Evolutionary conservation across 73 alveolate species (phyloP), one percentile per base, ranked within the genome.

Genomic region (Paramecium pentaurelia): DNA sequence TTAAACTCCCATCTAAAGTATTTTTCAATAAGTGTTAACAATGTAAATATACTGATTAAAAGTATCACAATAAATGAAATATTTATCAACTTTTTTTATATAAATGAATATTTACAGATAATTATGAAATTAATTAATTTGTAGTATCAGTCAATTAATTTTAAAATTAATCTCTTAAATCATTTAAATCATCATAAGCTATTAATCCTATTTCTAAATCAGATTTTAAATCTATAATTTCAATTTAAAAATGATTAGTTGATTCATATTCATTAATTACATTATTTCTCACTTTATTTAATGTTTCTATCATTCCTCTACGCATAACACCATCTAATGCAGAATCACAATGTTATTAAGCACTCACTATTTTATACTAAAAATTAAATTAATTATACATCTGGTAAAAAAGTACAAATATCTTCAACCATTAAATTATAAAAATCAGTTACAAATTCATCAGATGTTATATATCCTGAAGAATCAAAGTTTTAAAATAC

Each of bases 1-100:
- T 80, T 80, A 45, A 80, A 80, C 16, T 80, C 91, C 91, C 91
- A 80, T 9, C 14, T 45, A 47, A 32, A 80, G 58, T 80, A 80
- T 14, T 40, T 3, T 14, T 42, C 58, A 6, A 80, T 18, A 0
- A 44, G 9, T 80, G 71, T 80, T 42, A 27, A 37, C 18, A 40
- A 32, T 8, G 49, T 11, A 2, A 49, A 22, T 12, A 25, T 28
- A 9, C 47, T 25, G 0, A 22, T 45, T 8, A 44, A 25, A 49
- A 42, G 9, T 7, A 45, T 14, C n/a, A 40, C 54, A 10, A 80
- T 80, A 80, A 32, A 80, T 45, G 58, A 22, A 40, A 80, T 27
- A 49, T 42, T 80, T n/a, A 80, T 80, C 2, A 80, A 20, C 91
- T 80, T 44, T 1, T 75, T 12, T 12, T 25, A n/a, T 6, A 45